Conservation (phyloP, 2,329 filamentous ascomycete species). For the Neonectria magnoliae region DNA sequence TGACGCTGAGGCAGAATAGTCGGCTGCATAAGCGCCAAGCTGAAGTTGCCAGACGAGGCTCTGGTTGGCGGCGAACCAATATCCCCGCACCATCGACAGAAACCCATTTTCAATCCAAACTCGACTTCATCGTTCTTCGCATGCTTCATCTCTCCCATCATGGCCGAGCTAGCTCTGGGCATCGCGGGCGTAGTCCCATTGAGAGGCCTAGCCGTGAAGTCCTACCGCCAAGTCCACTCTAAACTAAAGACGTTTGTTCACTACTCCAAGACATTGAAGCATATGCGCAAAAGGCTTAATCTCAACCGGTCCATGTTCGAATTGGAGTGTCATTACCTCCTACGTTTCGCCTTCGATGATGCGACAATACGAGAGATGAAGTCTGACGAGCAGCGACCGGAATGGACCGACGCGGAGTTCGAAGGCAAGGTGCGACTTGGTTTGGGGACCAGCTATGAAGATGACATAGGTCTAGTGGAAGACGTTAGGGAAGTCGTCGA, state of each 20-base stretch:
- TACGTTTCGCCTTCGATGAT: slow-evolving; percentile 11
- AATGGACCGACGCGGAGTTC: not conserved
- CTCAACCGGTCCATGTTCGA: slow-evolving; percentile 9
- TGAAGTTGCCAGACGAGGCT: not conserved
- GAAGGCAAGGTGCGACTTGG: not conserved
- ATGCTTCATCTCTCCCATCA: not conserved
- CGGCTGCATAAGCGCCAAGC: not conserved
- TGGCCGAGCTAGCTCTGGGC: not conserved
- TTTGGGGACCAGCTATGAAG: slow-evolving; percentile 6
- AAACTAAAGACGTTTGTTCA: not conserved
- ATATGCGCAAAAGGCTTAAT: not conserved
- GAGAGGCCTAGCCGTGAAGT: not conserved
- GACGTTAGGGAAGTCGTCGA: not conserved
- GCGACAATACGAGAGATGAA: slow-evolving; percentile 3
- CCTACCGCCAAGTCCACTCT: not conserved
- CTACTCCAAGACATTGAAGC: not conserved
- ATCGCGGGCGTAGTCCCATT: not conserved
- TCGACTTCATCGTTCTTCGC: not conserved
- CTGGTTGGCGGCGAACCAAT: not conserved
- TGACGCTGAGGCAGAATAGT: not conserved
- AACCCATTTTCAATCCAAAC: not conserved
- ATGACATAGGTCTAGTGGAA: slow-evolving; percentile 1
- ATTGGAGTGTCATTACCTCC: slow-evolving; percentile 6
- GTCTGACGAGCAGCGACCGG: not conserved
- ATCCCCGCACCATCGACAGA: not conserved